Percentiles rank a stretch among this genome's conserved stretches.
These are phyloP conservation scores for Lichtheimia ramosa DNA, from an alignment of 371 early-diverging fungal genomes.

Conservation along the genomic window DNA sequence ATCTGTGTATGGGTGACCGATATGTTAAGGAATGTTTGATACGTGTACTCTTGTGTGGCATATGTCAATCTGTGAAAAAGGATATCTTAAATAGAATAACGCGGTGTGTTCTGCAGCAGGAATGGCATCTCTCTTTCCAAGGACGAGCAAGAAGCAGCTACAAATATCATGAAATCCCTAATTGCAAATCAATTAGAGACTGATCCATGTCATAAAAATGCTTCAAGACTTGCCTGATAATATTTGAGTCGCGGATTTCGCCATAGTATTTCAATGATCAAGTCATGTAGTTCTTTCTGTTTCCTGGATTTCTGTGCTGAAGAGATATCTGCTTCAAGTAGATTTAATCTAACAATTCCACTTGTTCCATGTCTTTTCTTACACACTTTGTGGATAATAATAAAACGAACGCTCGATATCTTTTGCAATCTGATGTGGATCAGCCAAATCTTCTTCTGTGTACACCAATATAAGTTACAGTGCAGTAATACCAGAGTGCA, in stretches of 20 bases:
- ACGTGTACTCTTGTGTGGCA: no score
- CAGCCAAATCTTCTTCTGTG: conserved; percentile 48
- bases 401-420: conserved; percentile 53
- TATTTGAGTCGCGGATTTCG: conserved; percentile 50
- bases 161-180: conserved; percentile 60
- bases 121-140: conserved; percentile 53
- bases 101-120: conserved; percentile 55
- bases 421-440: conserved; percentile 49
- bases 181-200: no score
- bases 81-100: conserved; percentile 46
- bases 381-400: conserved; percentile 48
- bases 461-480: background rate
- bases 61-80: conserved; percentile 11
- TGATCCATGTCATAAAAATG: no score
- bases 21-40: no score
- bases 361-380: background rate
- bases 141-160: conserved; percentile 47
- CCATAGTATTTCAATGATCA: conserved; percentile 54
- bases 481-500: background rate
- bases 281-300: conserved; percentile 47
- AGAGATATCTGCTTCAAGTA: conserved; percentile 32
- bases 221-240: conserved; percentile 35
- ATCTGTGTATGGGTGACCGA: conserved; percentile 24
- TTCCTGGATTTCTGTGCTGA: conserved; percentile 44
- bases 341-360: background rate